Evolutionary conservation across 2,329 filamentous ascomycete species (phyloP).

Genomic region (Talaromyces sp.): DNA sequence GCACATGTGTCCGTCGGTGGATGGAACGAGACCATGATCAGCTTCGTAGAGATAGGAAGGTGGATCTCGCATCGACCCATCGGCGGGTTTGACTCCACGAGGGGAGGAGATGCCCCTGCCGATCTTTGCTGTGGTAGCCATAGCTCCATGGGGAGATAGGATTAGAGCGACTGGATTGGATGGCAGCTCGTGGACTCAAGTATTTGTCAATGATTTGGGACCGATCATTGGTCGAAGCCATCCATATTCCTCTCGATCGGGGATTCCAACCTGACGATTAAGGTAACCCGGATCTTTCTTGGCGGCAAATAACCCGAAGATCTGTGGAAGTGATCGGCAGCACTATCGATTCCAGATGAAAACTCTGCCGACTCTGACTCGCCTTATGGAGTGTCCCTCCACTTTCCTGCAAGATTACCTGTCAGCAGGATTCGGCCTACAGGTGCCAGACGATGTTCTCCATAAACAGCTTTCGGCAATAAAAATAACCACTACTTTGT

Average conservation of each 20-base stretch:
- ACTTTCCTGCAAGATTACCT: too few species aligned
- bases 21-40: not conserved
- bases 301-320: not conserved
- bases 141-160: not conserved
- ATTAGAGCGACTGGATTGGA: not conserved
- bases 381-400: too few species aligned
- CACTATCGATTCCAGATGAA: not conserved
- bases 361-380: too few species aligned
- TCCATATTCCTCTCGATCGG: not conserved
- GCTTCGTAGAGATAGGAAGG: not conserved
- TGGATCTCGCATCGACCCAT: not conserved
- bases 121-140: not conserved
- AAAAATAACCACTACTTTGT: too few species aligned
- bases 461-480: too few species aligned
- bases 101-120: not conserved
- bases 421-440: too few species aligned
- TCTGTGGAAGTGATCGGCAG: not conserved
- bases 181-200: not conserved
- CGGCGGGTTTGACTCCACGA: not conserved
- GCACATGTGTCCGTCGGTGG: not conserved
- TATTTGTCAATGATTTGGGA: conserved; percentile 1
- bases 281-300: not conserved
- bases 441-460: too few species aligned
- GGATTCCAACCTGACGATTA: not conserved
- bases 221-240: not conserved